Conservation (phyloP, 345 rosid species). For the Citrus sinensis region DVS_A1.0 CM039163.1:9388501-9389000, state of each 20-base stretch:
- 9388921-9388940: not conserved
- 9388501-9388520: conserved; percentile 91
- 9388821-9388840: conserved; percentile 96
- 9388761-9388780: conserved; percentile 61
- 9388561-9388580: conserved; percentile 47
- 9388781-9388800: conserved; percentile 63
- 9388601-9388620: conserved; percentile 81
- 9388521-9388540: conserved; percentile 95
- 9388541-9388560: conserved; percentile 55
- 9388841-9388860: conserved; percentile 89
- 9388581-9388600: conserved; percentile 56
- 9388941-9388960: not conserved
- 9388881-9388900: conserved; percentile 15
- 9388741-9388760: conserved; percentile 54
- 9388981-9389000: conserved; percentile 81
- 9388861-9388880: conserved; percentile 91
- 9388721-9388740: conserved; percentile 81
- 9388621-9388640: conserved; percentile 87
- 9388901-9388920: not conserved
- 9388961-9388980: not conserved
- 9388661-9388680: conserved; percentile 58
- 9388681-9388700: conserved; percentile 71
- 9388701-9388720: conserved; percentile 99
- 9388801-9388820: conserved; percentile 86
- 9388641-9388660: conserved; percentile 85